phyloP scores from a whole-genome alignment of 768 basidiomycete genomes.

The Panaeolus cyanescens region DNA sequence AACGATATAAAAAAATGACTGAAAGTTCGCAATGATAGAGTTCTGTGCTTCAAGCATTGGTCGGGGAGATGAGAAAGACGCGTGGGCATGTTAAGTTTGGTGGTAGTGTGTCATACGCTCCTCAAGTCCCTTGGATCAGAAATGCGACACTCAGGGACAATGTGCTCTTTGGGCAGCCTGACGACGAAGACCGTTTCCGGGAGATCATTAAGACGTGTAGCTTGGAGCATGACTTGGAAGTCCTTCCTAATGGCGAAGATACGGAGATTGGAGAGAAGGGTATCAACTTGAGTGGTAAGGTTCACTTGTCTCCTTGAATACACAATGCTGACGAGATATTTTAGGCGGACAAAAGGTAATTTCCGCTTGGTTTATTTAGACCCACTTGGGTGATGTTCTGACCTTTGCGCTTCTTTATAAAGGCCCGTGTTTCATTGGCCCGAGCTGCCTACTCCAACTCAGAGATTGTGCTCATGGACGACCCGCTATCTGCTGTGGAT shows the following conservation, averaged over 20 bases:
- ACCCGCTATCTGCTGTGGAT: slow-evolving; percentile 80
- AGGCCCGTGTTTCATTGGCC: slow-evolving; percentile 78
- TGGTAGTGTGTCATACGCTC: slow-evolving; percentile 58
- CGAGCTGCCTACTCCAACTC: slow-evolving; percentile 75
- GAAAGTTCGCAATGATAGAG: slow-evolving; percentile 36
- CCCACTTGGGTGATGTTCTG: neutral
- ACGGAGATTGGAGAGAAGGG: slow-evolving; percentile 83
- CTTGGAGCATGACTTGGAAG: slow-evolving; percentile 68
- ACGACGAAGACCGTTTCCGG: slow-evolving; percentile 59
- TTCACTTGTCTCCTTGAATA: neutral
- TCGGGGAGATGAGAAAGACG: slow-evolving; percentile 69
- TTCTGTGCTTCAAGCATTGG: slow-evolving; percentile 54
- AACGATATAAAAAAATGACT: neutral
- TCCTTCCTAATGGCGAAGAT: slow-evolving; percentile 68
- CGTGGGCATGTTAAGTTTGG: slow-evolving; percentile 57
- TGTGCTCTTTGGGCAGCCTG: slow-evolving; percentile 69
- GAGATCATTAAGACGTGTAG: slow-evolving; percentile 66
- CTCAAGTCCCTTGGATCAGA: slow-evolving; percentile 65
- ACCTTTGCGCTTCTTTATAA: slow-evolving; percentile 9
- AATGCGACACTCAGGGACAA: slow-evolving; percentile 75
- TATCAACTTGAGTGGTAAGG: slow-evolving; percentile 61
- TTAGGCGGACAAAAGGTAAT: slow-evolving; percentile 41
- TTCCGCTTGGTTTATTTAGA: neutral
- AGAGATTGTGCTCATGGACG: slow-evolving; percentile 79
- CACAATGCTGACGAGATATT: neutral